A percentile compares a stretch with the other conserved stretches of the same genome.
These are phyloP conservation scores for Capsella rubella DNA, from an alignment of 441 rosid genomes.

Conservation along the genomic window DNA sequence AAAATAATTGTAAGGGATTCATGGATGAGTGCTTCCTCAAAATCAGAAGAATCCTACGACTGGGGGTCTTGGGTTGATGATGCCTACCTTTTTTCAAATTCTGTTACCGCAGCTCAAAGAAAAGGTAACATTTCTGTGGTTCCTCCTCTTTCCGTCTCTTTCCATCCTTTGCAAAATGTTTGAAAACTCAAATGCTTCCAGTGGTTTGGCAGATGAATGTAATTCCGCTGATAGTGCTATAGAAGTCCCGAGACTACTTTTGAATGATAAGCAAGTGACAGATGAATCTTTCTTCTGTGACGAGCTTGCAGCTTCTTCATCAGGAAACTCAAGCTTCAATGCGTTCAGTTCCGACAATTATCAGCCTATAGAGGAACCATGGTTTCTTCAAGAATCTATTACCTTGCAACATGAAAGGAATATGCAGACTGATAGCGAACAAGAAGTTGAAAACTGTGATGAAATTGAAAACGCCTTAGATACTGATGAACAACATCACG, in stretches of 20 bases:
- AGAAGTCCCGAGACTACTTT: conserved; percentile 47
- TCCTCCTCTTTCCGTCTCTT: conserved; percentile 33
- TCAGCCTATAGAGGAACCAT: conserved; percentile 95
- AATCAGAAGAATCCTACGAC: conserved; percentile 48
- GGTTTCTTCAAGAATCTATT: conserved; percentile 60
- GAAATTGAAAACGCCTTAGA: conserved; percentile 41
- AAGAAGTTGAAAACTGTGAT: conserved; percentile 41
- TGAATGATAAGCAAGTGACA: conserved; percentile 46
- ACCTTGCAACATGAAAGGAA: conserved; percentile 42
- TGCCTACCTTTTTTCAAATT: conserved; percentile 47
- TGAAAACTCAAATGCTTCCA: conserved; percentile 95
- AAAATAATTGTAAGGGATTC: conserved; percentile 76
- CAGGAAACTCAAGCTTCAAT: conserved; percentile 43
- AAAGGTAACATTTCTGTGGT: conserved; percentile 68
- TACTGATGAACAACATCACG: conserved; percentile 49
- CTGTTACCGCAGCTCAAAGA: conserved; percentile 45
- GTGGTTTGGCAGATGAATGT: conserved; percentile 90
- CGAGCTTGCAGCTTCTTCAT: conserved; percentile 42
- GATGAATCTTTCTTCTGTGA: conserved; percentile 47
- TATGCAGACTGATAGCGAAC: conserved; percentile 45
- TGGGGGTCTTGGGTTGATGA: conserved; percentile 93
- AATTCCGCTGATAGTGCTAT: conserved; percentile 45
- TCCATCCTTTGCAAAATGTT: conserved; percentile 50
- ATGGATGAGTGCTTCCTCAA: conserved; percentile 60
- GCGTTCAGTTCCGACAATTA: conserved; percentile 53